Evolutionary conservation across 2,329 filamentous ascomycete species (phyloP).

Genomic region (Cercospora sp.): DNA sequence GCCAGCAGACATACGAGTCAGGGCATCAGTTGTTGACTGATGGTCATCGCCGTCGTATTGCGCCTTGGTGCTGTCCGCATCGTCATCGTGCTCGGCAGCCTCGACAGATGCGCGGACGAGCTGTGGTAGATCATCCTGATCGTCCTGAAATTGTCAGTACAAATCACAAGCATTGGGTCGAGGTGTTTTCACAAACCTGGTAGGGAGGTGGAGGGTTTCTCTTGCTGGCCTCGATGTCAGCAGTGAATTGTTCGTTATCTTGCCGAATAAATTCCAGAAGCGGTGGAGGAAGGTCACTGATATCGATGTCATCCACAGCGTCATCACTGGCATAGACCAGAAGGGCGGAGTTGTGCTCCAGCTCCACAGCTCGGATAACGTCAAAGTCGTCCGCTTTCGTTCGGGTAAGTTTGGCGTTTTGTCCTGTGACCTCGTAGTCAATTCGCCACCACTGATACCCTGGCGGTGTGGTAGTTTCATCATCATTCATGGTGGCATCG

Average conservation of each 20-base stretch:
- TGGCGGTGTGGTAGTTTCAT: conserved; percentile 39
- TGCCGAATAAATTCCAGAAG: conserved; percentile 11
- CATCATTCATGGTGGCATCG: conserved; percentile 23
- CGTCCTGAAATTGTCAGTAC: not conserved
- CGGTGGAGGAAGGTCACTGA: conserved; percentile 2
- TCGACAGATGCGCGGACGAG: conserved; percentile 12
- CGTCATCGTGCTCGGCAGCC: conserved; percentile 11
- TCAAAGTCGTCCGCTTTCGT: conserved; percentile 47
- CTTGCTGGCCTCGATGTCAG: conserved; percentile 14
- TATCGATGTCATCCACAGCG: conserved; percentile 26
- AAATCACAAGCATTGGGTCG: not conserved
- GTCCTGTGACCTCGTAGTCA: conserved; percentile 50
- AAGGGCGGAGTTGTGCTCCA: conserved; percentile 54
- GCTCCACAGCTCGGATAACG: conserved; percentile 55
- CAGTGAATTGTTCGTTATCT: conserved; percentile 1
- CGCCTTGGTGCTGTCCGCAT: conserved; percentile 15
- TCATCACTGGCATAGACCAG: conserved; percentile 61
- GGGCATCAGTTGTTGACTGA: conserved; percentile 1
- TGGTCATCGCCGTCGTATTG: conserved; percentile 16
- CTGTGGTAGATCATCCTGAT: not conserved
- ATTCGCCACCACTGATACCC: conserved; percentile 59
- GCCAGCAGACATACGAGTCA: not conserved
- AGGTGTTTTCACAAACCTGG: not conserved
- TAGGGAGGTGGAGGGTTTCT: conserved; percentile 11
- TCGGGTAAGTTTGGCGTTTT: conserved; percentile 41